phyloP scores from a whole-genome alignment of 352 stramenopile species.

The Peronospora tabacina region DNA sequence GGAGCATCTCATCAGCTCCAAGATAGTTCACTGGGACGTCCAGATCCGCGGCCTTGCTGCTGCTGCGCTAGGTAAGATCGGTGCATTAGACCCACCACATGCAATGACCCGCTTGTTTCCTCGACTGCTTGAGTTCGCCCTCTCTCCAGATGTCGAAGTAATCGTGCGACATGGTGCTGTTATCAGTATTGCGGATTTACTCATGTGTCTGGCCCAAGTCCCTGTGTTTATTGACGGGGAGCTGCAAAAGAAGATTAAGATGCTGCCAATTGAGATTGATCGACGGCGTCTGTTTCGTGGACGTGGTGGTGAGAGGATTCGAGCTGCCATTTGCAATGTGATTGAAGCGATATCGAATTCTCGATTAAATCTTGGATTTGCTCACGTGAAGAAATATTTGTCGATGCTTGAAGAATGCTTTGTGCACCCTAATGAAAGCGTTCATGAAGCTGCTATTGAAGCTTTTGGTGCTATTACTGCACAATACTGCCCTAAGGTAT shows the following conservation, averaged over 20 bases:
- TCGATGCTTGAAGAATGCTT: conserved; percentile 87
- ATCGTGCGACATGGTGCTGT: conserved; percentile 90
- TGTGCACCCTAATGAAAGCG: conserved; percentile 89
- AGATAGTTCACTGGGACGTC: conserved; percentile 94
- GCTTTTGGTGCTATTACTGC: conserved; percentile 81
- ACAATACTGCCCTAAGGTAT: conserved; percentile 82
- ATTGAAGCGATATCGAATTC: conserved; percentile 86
- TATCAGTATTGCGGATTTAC: conserved; percentile 86
- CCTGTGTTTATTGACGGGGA: conserved; percentile 66
- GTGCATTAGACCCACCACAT: conserved; percentile 69
- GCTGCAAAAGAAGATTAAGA: conserved; percentile 59
- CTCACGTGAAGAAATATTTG: conserved; percentile 73
- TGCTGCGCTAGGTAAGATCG: conserved; percentile 80
- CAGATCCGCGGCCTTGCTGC: conserved; percentile 88
- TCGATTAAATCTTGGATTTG: conserved; percentile 46
- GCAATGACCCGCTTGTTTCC: conserved; percentile 75
- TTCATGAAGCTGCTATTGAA: conserved; percentile 84
- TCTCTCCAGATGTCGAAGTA: conserved; percentile 86
- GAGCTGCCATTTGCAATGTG: conserved; percentile 88
- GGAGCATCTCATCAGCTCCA: conserved; percentile 76
- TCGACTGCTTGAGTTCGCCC: conserved; percentile 64
- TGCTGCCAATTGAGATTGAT: conserved; percentile 85
- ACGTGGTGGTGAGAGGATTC: conserved; percentile 93
- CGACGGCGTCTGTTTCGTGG: conserved; percentile 93
- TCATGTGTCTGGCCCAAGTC: conserved; percentile 37